Percentiles rank a stretch among this genome's conserved stretches.
Evolutionary conservation across 768 basidiomycete genomes (phyloP).

Genomic region (Leccinum rimulosum): DNA sequence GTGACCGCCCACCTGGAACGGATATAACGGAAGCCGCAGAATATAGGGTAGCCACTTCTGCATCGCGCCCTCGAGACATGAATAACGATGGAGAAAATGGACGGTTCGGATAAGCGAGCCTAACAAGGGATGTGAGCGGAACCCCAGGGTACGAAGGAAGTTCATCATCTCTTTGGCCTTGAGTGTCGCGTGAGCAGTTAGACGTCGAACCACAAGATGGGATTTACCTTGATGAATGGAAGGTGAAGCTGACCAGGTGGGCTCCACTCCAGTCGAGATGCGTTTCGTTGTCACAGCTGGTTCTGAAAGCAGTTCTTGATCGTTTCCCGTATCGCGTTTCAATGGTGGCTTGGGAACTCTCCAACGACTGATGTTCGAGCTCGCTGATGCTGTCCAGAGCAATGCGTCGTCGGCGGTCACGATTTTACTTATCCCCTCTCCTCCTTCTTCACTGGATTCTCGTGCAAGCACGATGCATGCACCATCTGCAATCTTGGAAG

Average conservation of each 20-base stretch:
- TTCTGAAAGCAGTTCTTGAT: slow-evolving; percentile 14
- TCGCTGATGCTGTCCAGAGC: slow-evolving; percentile 89
- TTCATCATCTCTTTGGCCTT: slow-evolving; percentile 23
- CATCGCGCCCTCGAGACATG: slow-evolving; percentile 48
- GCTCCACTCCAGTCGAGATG: slow-evolving; percentile 17
- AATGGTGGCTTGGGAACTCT: slow-evolving; percentile 50
- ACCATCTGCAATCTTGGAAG: slow-evolving; percentile 78
- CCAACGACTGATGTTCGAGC: slow-evolving; percentile 83
- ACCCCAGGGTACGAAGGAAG: slow-evolving; percentile 52
- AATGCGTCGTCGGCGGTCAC: slow-evolving; percentile 78
- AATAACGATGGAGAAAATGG: slow-evolving; percentile 44
- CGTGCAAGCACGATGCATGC: slow-evolving; percentile 85
- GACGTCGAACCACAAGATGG: background rate
- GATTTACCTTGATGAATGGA: slow-evolving; percentile 21
- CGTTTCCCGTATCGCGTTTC: slow-evolving; percentile 15
- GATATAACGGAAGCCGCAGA: slow-evolving; percentile 82
- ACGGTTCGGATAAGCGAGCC: slow-evolving; percentile 66
- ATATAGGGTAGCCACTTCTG: slow-evolving; percentile 83
- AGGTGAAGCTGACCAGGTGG: slow-evolving; percentile 12
- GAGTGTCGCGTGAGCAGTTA: slow-evolving; percentile 10
- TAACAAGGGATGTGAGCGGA: slow-evolving; percentile 68
- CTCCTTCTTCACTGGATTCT: slow-evolving; percentile 44
- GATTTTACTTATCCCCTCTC: slow-evolving; percentile 79
- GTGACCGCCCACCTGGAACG: slow-evolving; percentile 47
- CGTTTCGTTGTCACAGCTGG: slow-evolving; percentile 9